Base-by-base conservation (phyloP, 371 early-diverging fungal species). In the Catenaria anguillulae region DNA sequence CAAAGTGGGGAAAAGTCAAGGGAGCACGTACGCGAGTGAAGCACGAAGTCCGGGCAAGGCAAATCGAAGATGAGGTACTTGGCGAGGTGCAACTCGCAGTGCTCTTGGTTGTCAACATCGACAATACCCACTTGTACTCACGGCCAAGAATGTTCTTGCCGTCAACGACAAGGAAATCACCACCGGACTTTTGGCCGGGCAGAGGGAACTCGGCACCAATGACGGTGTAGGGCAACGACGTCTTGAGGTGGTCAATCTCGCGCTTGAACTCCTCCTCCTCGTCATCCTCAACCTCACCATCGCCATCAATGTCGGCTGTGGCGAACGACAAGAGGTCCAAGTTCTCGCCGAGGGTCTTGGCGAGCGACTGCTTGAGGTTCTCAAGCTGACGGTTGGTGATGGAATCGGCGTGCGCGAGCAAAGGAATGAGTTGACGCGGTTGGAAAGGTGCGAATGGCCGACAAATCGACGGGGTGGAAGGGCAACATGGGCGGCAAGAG, bases 131-230 rank as follows among this genome's bases (percentile, higher is more conserved):
- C 12, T 40, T 33, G 48, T 62, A 62, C 48, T 62, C 29, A 33
- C 62, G 54, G 40, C 62, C 62, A 13, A 62, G 59, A 6, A 62
- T 62, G 23, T 62, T 62, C 29, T 62, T n/a, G 48, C 62, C 62
- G 48, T 62, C 62, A 36, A 45, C 24, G 33, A 61, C 60, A 42
- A 60, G 40, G 45, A 37, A 62, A n/a, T 62, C 62, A 24, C 34
- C 29, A 8, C 21, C 24, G 24, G 60, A 23, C 52, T 50, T 50
- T 17, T 50, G 52, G 52, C 52, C 52, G 15, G 52, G 52, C 15
- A 50, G 31, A 26, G 52, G 52, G 31, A 50, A 50, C 43, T 60
- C 59, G 60, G 54, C 54, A 31, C 60, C 60, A 37, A 62, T 60
- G 24, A 56, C 62, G 24, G 62, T 61, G 58, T 40, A 58, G 13